Evolutionary conservation across 2,329 filamentous ascomycete genomes (phyloP).

Genomic region (Podosphaera xanthii): DNA sequence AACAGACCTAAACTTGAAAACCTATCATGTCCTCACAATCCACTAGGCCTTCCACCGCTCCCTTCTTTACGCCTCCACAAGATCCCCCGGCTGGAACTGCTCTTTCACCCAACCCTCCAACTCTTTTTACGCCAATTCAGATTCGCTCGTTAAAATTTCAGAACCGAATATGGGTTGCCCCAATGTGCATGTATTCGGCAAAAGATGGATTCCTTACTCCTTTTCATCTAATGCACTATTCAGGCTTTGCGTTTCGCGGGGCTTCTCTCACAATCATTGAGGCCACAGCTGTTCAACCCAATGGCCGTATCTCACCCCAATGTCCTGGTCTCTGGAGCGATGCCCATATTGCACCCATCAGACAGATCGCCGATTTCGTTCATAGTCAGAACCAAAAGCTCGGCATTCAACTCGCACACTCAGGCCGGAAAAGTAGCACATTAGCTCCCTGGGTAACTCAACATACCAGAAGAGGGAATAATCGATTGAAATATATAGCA

Average conservation of each 20-base stretch:
- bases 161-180: constrained; percentile 17
- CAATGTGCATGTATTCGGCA: constrained; percentile 23
- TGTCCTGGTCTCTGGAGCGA: constrained; percentile 18
- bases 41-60: no score
- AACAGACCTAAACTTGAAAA: no score
- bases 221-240: constrained; percentile 16
- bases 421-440: constrained; percentile 24
- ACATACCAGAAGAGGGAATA: no score
- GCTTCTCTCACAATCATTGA: constrained; percentile 17
- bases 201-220: constrained; percentile 14
- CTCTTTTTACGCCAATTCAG: no score
- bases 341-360: constrained; percentile 17
- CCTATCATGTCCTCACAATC: no score
- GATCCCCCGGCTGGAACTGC: no score
- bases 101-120: no score
- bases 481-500: constrained; percentile 9
- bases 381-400: constrained; percentile 36
- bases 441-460: constrained; percentile 16
- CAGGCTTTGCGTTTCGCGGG: constrained; percentile 15
- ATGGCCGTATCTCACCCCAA: constrained; percentile 16
- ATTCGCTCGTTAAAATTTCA: no score
- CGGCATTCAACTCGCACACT: constrained; percentile 47
- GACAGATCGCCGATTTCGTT: constrained; percentile 20
- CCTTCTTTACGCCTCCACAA: no score
- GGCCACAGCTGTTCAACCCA: constrained; percentile 15